These are phyloP conservation scores for Tuber calosporum DNA, from an alignment of 495 filamentous ascomycete species.

Conservation along the genomic window DNA sequence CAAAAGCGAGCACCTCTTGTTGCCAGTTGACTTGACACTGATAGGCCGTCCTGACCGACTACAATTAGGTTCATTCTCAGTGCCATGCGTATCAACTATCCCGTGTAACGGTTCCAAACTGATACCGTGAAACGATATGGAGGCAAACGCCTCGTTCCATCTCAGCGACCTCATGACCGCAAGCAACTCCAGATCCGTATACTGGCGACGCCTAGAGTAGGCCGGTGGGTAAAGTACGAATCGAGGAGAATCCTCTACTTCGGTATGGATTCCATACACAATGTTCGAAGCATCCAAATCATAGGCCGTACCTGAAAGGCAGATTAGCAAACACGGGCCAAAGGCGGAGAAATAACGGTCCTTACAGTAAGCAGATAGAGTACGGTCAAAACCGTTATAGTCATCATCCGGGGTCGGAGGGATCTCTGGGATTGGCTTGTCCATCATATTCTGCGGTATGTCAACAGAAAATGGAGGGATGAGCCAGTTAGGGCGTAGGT, in stretches of 20 bases:
- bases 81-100: slow-evolving; percentile 54
- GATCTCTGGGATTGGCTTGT: slow-evolving; percentile 37
- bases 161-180: slow-evolving; percentile 79
- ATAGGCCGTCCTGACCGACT: slow-evolving; percentile 54
- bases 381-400: slow-evolving; percentile 70
- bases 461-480: slow-evolving; percentile 59
- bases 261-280: slow-evolving; percentile 67
- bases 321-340: slow-evolving; percentile 11
- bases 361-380: slow-evolving; percentile 76
- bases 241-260: slow-evolving; percentile 70
- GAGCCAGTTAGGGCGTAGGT: slow-evolving; percentile 77
- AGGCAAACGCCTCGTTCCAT: slow-evolving; percentile 84
- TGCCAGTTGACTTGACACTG: slow-evolving; percentile 52
- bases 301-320: slow-evolving; percentile 35
- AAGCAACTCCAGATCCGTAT: slow-evolving; percentile 67
- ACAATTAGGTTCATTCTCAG: slow-evolving; percentile 57
- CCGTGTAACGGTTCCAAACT: slow-evolving; percentile 62
- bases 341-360: background rate
- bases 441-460: slow-evolving; percentile 37
- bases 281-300: slow-evolving; percentile 63
- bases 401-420: slow-evolving; percentile 59
- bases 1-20: slow-evolving; percentile 52
- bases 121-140: slow-evolving; percentile 74
- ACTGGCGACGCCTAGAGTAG: slow-evolving; percentile 51
- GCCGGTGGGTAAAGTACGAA: slow-evolving; percentile 71